Percentiles rank a stretch among this genome's conserved stretches.
Evolutionary conservation across 495 filamentous ascomycete genomes (phyloP).

Genomic region (Penicilliopsis zonata): DNA sequence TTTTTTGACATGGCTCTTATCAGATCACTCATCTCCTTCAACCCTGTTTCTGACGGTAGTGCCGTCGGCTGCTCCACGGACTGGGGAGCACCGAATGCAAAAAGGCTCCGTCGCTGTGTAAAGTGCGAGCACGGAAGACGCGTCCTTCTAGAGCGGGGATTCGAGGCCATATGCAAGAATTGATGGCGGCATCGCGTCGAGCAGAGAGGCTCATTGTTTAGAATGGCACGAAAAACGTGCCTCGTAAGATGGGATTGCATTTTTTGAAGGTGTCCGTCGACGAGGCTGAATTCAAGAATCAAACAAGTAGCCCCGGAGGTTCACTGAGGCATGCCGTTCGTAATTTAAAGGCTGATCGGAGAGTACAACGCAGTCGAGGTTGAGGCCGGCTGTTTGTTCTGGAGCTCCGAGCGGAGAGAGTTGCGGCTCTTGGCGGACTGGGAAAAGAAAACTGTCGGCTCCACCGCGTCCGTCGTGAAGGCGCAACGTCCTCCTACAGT

Average conservation of each 20-base stretch:
- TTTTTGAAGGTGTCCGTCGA: slow-evolving; percentile 12
- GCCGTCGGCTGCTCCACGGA: slow-evolving; percentile 12
- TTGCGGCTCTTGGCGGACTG: slow-evolving; percentile 19
- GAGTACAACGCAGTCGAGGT: slow-evolving; percentile 7
- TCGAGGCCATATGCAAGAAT: slow-evolving; percentile 21
- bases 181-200: slow-evolving; percentile 29
- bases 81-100: slow-evolving; percentile 18
- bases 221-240: slow-evolving; percentile 57
- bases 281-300: background rate
- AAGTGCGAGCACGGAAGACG: slow-evolving; percentile 7
- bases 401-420: slow-evolving; percentile 5
- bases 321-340: background rate
- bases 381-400: too few relatives aligned
- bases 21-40: slow-evolving; percentile 33
- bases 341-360: too few relatives aligned
- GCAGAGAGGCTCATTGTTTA: slow-evolving; percentile 49
- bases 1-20: slow-evolving; percentile 20
- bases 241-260: slow-evolving; percentile 82
- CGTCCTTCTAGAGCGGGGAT: slow-evolving; percentile 13
- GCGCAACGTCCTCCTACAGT: too few relatives aligned
- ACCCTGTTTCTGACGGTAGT: slow-evolving; percentile 26
- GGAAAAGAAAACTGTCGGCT: slow-evolving; percentile 21
- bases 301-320: background rate
- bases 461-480: slow-evolving; percentile 1
- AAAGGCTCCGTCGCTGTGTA: slow-evolving; percentile 21